Percentiles rank a stretch among this genome's conserved stretches.
phyloP scores from a whole-genome alignment of 169 alveolate species.

The Plasmodium cynomolgi region DNA sequence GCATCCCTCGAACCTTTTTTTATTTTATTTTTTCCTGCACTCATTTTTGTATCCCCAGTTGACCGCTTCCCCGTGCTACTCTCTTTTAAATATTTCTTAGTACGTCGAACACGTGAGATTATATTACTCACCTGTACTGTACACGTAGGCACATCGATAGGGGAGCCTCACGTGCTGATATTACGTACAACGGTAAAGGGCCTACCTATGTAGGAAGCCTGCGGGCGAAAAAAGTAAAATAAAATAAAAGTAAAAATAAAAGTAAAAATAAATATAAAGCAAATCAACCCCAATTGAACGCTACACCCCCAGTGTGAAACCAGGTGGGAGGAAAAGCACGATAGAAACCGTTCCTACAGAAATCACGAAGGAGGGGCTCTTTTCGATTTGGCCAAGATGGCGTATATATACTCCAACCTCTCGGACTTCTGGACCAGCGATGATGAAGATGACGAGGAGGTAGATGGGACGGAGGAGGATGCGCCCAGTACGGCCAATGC shows the following conservation, averaged over 20 bases:
- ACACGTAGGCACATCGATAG: background rate
- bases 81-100: background rate
- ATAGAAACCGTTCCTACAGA: background rate
- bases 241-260: background rate
- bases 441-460: constrained; percentile 81
- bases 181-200: background rate
- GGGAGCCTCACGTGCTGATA: background rate
- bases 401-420: constrained; percentile 78
- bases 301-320: background rate
- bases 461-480: constrained; percentile 17
- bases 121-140: background rate
- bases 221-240: background rate
- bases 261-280: background rate
- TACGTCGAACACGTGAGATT: background rate
- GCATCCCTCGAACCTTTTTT: background rate
- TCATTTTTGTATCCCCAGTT: background rate
- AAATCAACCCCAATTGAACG: background rate
- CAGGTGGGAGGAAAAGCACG: background rate
- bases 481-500: background rate
- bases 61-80: background rate
- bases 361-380: background rate
- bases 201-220: background rate
- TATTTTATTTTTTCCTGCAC: background rate
- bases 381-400: constrained; percentile 49
- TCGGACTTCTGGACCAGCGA: constrained; percentile 88